Evolutionary conservation across 306 rosid genomes (phyloP).

Genomic region (Rosa multiflora): DNA sequence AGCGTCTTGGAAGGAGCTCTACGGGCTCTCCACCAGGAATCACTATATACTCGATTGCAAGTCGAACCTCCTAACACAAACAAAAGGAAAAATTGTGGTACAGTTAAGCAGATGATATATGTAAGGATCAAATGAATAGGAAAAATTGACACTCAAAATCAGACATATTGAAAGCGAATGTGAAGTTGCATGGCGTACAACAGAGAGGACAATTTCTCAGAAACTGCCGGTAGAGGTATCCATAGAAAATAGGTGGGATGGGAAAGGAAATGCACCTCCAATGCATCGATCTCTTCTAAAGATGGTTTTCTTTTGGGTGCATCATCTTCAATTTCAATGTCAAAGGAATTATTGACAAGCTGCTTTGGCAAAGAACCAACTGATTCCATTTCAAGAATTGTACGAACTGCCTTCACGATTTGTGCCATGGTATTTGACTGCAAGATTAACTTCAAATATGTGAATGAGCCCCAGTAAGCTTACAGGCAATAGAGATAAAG

Average conservation of each 20-base stretch:
- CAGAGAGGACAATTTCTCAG: constrained; percentile 3
- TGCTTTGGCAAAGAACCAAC: constrained; percentile 44
- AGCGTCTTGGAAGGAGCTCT: constrained; percentile 93
- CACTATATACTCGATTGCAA: constrained; percentile 94
- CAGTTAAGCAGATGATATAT: not conserved
- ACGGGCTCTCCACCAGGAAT: constrained; percentile 99
- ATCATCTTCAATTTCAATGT: constrained; percentile 83
- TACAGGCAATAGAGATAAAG: not conserved
- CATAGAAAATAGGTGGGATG: constrained; percentile 11
- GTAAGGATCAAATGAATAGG: not conserved
- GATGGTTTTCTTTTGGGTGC: constrained; percentile 85
- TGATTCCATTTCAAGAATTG: constrained; percentile 80
- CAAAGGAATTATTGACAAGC: constrained; percentile 39
- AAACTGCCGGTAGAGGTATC: constrained; percentile 3
- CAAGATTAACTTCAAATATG: constrained; percentile 30
- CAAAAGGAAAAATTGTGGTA: not conserved
- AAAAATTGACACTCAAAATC: not conserved
- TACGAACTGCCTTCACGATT: constrained; percentile 91
- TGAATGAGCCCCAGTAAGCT: not conserved
- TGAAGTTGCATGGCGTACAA: constrained; percentile 6
- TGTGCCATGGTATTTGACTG: constrained; percentile 98
- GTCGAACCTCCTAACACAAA: constrained; percentile 82
- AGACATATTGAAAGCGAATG: not conserved
- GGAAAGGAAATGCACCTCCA: constrained; percentile 67
- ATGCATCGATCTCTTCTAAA: constrained; percentile 90